phyloP scores from a whole-genome alignment of 345 rosid species.

The Cochlearia excelsa region DNA sequence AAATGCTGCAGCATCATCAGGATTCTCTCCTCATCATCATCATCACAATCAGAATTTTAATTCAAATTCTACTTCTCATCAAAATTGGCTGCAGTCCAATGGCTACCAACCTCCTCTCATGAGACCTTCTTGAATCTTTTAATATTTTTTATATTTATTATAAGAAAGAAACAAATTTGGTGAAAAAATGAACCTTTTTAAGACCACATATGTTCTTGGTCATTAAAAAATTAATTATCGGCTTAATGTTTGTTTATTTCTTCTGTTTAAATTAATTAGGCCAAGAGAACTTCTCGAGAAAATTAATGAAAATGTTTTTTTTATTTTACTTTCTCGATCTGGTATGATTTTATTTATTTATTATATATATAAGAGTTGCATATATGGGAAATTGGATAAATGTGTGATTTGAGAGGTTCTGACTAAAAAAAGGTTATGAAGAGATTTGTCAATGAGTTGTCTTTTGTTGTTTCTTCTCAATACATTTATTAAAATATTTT shows the following conservation, averaged over 20 bases:
- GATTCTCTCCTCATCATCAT: slow-evolving; percentile 78
- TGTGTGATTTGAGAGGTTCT: slow-evolving; percentile 39
- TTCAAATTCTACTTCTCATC: slow-evolving; percentile 32
- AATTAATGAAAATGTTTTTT: slow-evolving; percentile 1
- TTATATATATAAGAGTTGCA: background rate
- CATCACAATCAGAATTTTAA: slow-evolving; percentile 38
- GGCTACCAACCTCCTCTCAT: slow-evolving; percentile 36
- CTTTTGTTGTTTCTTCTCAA: slow-evolving; percentile 35
- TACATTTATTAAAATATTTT: slow-evolving; percentile 28
- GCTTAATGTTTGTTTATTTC: slow-evolving; percentile 1
- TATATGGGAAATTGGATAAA: slow-evolving; percentile 28
- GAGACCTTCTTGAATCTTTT: slow-evolving; percentile 35
- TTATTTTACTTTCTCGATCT: background rate
- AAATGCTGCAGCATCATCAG: slow-evolving; percentile 99
- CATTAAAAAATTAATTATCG: slow-evolving; percentile 3
- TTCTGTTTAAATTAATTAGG: slow-evolving; percentile 12
- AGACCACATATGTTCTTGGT: slow-evolving; percentile 14
- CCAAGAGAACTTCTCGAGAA: background rate
- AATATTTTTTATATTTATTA: slow-evolving; percentile 4
- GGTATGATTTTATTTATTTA: background rate
- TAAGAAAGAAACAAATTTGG: slow-evolving; percentile 12
- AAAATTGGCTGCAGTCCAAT: slow-evolving; percentile 41
- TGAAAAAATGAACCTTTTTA: too few relatives aligned
- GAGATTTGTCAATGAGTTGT: slow-evolving; percentile 41
- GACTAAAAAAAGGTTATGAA: slow-evolving; percentile 35